Evolutionary conservation across 768 basidiomycete species (phyloP).

Genomic region (Pisolithus tinctorius): DNA sequence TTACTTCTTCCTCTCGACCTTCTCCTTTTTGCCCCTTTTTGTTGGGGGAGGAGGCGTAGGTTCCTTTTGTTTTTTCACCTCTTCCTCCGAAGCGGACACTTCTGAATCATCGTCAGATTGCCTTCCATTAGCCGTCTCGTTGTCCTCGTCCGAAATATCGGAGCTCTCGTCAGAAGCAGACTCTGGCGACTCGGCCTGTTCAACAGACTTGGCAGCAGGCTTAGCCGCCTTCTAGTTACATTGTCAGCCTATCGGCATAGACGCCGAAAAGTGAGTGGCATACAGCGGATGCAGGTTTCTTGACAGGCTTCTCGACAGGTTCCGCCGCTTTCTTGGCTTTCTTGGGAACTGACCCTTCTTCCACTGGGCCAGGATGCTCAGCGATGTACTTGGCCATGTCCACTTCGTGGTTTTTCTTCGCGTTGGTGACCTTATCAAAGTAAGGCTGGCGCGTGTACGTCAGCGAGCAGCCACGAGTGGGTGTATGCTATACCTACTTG

Average conservation of each 20-base stretch:
- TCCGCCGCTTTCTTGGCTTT: conserved; percentile 16
- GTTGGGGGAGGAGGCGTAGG: conserved; percentile 19
- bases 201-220: conserved; percentile 18
- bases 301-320: conserved; percentile 22
- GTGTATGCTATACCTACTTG: conserved; percentile 43
- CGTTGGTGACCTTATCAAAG: conserved; percentile 39
- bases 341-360: conserved; percentile 39
- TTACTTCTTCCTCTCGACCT: conserved; percentile 21
- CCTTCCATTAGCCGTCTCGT: conserved; percentile 11
- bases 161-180: conserved; percentile 24
- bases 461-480: background rate
- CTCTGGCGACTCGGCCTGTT: conserved; percentile 18
- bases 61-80: conserved; percentile 32
- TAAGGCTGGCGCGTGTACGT: conserved; percentile 19
- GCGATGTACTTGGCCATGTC: conserved; percentile 64
- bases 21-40: conserved; percentile 26
- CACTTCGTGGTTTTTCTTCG: conserved; percentile 58
- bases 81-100: conserved; percentile 23
- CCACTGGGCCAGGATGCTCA: conserved; percentile 37
- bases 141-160: conserved; percentile 22
- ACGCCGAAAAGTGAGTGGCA: conserved; percentile 8
- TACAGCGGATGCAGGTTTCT: conserved; percentile 18
- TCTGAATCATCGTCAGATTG: conserved; percentile 23
- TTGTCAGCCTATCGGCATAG: conserved; percentile 7
- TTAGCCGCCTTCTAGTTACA: conserved; percentile 20